Conservation (phyloP, 805 yeast species). For the Nakazawaea populi region DNA sequence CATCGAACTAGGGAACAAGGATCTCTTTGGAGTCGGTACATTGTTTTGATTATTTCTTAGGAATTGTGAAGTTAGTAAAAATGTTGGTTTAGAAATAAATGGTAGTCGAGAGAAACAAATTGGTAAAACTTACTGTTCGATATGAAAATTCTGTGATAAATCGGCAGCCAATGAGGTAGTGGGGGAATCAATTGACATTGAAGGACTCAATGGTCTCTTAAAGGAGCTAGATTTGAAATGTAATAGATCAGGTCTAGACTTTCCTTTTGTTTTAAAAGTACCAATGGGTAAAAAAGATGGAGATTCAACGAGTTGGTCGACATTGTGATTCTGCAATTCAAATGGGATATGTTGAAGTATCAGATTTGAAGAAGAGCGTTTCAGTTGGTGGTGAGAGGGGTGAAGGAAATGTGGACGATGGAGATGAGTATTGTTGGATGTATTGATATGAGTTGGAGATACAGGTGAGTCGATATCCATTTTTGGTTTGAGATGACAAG, state of each 20-base stretch:
- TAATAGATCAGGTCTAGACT: conserved; percentile 13
- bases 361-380: not conserved
- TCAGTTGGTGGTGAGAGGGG: not conserved
- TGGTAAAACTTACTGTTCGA: conserved; percentile 15
- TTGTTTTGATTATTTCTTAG: conserved; percentile 4
- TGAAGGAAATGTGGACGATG: not conserved
- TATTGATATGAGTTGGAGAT: not conserved
- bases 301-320: conserved; percentile 11
- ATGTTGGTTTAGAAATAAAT: conserved; percentile 6
- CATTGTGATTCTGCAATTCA: not conserved
- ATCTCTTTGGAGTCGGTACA: conserved; percentile 16
- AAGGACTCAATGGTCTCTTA: conserved; percentile 29
- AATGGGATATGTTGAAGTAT: not conserved
- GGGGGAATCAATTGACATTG: conserved; percentile 31
- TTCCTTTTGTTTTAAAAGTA: conserved; percentile 9
- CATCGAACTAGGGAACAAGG: conserved; percentile 9
- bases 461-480: conserved; percentile 6
- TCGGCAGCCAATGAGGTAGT: conserved; percentile 31
- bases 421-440: not conserved
- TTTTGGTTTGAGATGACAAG: not conserved
- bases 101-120: conserved; percentile 2
- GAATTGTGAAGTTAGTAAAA: not conserved
- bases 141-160: conserved; percentile 30
- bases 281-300: conserved; percentile 19
- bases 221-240: conserved; percentile 16